A percentile compares a stretch with the other conserved stretches of the same genome.
Conservation (phyloP, 306 rosid genomes). For the Quercus wislizeni region DNA sequence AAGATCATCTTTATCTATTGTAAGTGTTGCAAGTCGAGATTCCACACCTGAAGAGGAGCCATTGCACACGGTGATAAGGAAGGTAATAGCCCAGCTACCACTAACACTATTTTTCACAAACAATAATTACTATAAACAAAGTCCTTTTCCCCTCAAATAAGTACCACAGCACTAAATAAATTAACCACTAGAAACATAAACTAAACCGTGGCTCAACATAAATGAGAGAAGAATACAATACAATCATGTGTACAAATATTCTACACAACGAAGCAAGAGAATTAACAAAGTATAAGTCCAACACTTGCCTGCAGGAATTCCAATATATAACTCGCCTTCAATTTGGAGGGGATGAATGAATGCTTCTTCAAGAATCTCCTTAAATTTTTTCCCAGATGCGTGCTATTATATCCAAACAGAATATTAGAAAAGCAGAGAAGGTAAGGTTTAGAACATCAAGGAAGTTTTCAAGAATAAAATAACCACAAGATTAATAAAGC, state of each 20-base stretch:
- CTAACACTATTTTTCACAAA: not conserved
- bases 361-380: constrained; percentile 93
- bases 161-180: not conserved
- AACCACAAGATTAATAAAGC: not conserved
- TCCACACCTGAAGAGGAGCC: constrained; percentile 65
- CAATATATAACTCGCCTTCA: constrained; percentile 87
- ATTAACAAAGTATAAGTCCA: not conserved
- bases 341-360: constrained; percentile 74
- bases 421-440: constrained; percentile 31
- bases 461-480: not conserved
- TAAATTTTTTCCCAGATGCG: constrained; percentile 84
- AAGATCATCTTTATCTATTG: constrained; percentile 56
- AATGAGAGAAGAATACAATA: not conserved
- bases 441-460: constrained; percentile 8
- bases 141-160: no score
- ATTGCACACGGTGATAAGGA: constrained; percentile 17
- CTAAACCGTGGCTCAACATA: not conserved
- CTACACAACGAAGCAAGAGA: not conserved
- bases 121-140: not conserved
- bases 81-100: constrained; percentile 3
- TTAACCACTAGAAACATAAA: not conserved
- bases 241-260: not conserved
- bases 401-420: constrained; percentile 55
- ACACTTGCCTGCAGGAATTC: constrained; percentile 91
- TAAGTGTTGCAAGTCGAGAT: constrained; percentile 87